Percentiles rank a stretch among this genome's conserved stretches.
These are phyloP conservation scores for Astraeus odoratus DNA, from an alignment of 768 basidiomycete species.

Conservation along the genomic window DNA sequence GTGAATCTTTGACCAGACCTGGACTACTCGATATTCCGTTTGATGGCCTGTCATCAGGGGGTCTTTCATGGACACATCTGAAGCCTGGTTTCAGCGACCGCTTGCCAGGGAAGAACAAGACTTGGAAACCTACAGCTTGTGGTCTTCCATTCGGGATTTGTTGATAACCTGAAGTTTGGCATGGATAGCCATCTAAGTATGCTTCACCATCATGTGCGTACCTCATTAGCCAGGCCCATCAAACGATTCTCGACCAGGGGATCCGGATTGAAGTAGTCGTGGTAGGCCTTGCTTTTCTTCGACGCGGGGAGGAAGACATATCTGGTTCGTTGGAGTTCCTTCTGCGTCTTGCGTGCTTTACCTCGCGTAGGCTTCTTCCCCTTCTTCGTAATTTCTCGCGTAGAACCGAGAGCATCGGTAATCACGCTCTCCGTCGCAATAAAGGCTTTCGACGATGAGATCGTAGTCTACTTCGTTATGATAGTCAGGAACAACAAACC, in stretches of 20 bases:
- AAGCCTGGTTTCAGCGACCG: background rate
- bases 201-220: no score
- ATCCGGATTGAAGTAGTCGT: constrained; percentile 64
- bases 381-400: constrained; percentile 32
- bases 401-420: constrained; percentile 43
- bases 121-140: background rate
- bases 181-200: no score
- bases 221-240: constrained; percentile 54
- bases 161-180: background rate
- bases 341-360: constrained; percentile 37
- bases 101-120: background rate
- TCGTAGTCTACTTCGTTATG: background rate
- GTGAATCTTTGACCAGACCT: constrained; percentile 18
- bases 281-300: constrained; percentile 41
- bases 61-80: background rate
- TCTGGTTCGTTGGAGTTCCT: constrained; percentile 47
- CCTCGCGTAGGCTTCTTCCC: constrained; percentile 35
- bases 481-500: constrained; percentile 33
- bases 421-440: constrained; percentile 45
- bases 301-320: constrained; percentile 52
- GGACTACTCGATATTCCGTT: background rate
- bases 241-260: constrained; percentile 51
- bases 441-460: constrained; percentile 42
- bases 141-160: background rate
- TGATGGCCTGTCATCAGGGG: background rate